Conservation (phyloP, 108 stramenopile genomes). For the Fistulifera pelliculosa region DNA sequence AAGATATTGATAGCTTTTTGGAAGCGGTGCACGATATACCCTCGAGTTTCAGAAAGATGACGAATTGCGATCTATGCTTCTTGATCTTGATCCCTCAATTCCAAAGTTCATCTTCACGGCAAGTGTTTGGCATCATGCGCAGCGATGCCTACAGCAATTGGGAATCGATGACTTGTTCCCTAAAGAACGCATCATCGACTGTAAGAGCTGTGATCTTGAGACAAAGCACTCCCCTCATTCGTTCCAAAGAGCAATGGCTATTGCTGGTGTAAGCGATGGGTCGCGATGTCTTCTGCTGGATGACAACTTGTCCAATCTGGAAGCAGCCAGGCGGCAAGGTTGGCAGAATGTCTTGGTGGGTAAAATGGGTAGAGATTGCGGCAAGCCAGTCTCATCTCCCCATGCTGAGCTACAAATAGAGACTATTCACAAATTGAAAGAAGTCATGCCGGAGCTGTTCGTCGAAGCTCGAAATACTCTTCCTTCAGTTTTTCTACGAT, state of each 20-base stretch:
- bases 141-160: conserved; percentile 39
- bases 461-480: background rate
- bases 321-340: conserved; percentile 37
- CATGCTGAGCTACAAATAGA: conserved; percentile 53
- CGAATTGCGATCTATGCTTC: conserved; percentile 31
- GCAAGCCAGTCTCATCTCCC: conserved; percentile 26
- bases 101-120: conserved; percentile 64
- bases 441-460: conserved; percentile 47
- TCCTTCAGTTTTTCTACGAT: too few relatives aligned
- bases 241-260: conserved; percentile 50
- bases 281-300: conserved; percentile 53
- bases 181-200: conserved; percentile 14
- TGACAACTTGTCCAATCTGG: conserved; percentile 22
- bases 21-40: conserved; percentile 47
- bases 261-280: conserved; percentile 32
- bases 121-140: conserved; percentile 42
- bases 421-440: conserved; percentile 37
- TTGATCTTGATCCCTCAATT: conserved; percentile 49
- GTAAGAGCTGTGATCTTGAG: conserved; percentile 42
- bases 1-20: conserved; percentile 39
- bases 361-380: conserved; percentile 37
- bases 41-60: conserved; percentile 29
- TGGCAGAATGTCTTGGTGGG: conserved; percentile 54
- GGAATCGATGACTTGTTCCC: conserved; percentile 50
- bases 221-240: conserved; percentile 49